Evolutionary conservation across 345 rosid genomes (phyloP), one percentile per base, ranked within the genome.

Genomic region (Pistacia atlantica): DNA sequence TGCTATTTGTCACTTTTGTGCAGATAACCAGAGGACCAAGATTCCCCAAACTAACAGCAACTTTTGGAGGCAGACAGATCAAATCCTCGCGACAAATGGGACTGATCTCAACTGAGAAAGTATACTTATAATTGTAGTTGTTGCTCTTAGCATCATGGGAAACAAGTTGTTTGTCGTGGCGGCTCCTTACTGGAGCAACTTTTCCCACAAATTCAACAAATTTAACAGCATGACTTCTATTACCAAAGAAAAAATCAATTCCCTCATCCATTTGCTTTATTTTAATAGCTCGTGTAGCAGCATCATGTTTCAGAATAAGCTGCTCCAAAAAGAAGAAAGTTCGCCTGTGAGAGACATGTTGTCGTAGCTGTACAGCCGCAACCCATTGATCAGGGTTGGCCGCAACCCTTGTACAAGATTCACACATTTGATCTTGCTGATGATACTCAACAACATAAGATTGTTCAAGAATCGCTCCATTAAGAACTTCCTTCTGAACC

Each of bases 51-150:
- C 83, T 74, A 74, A 13, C 31, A 16, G 81, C 76, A 66, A 70
- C 71, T 37, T 70, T 71, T 18, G 74, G 75, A 22, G 86, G 86
- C 60, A 83, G 68, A n/a, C 85, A 83, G 48, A 83, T 69, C 69
- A 83, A 65, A 77, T 83, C 83, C 73, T 83, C 83, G n/a, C 83
- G 83, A n/a, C 83, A 83, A 56, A 83, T 65, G 18, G 85, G 85
- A 46, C 58, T 61, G 5, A 73, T 73, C 48, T 73, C 76, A 28
- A 73, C 76, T 9, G 76, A 73, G 35, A 73, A 73, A 9, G 76
- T 73, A 31, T 61, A 59, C 48, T 73, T 73, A 35, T 73, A 73
- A 73, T 73, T 73, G 76, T 31, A 73, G 45, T 73, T 73, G 68
- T 61, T 73, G 59, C 76, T 73, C 76, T 73, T 73, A 61, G 65